phyloP scores from a whole-genome alignment of 768 basidiomycete species.

The Russula earlei region DNA sequence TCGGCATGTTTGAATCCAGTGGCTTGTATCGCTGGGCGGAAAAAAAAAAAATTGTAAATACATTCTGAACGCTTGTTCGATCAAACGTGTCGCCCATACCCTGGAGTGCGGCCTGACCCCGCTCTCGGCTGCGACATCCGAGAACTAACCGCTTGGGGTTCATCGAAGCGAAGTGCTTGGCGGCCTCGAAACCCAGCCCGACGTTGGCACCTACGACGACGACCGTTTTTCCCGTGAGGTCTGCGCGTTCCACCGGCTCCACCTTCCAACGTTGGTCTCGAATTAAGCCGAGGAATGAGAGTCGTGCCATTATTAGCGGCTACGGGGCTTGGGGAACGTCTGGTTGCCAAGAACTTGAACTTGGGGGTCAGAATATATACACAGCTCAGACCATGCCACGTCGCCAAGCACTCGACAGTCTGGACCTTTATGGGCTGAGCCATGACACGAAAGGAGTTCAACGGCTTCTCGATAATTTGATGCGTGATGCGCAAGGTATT shows the following conservation, averaged over 20 bases:
- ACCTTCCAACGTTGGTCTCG: constrained; percentile 4
- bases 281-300: neutral
- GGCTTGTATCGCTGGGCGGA: constrained; percentile 14
- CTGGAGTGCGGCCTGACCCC: constrained; percentile 9
- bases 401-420: too few relatives aligned
- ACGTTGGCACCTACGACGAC: constrained; percentile 18
- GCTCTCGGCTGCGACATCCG: constrained; percentile 8
- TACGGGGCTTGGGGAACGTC: too few relatives aligned
- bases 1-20: constrained; percentile 11
- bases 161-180: constrained; percentile 16
- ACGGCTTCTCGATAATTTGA: too few relatives aligned
- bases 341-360: too few relatives aligned
- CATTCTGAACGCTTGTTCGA: neutral
- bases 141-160: constrained; percentile 14
- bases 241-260: neutral
- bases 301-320: constrained; percentile 5
- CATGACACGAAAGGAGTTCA: too few relatives aligned
- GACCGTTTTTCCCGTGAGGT: constrained; percentile 19
- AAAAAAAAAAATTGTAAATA: neutral
- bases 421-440: too few relatives aligned
- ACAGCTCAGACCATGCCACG: too few relatives aligned
- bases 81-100: neutral
- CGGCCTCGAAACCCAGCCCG: constrained; percentile 17
- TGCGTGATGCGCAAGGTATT: too few relatives aligned
- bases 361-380: too few relatives aligned